Evolutionary conservation across 352 stramenopile species (phyloP).

Genomic region (Globisporangium mamillatum): DNA sequence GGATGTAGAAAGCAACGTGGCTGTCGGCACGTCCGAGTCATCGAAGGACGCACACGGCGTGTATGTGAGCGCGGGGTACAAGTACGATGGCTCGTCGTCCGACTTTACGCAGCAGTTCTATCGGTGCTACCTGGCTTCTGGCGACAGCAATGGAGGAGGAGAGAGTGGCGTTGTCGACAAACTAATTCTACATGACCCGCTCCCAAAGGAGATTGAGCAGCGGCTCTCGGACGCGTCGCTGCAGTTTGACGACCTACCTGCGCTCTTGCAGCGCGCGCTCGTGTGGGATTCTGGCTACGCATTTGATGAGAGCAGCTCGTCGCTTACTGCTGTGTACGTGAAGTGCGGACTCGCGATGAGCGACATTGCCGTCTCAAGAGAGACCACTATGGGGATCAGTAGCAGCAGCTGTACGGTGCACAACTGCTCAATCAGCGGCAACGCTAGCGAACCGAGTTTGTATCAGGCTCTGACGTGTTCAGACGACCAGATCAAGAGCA

Average conservation of each 20-base stretch:
- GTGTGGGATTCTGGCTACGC: slow-evolving; percentile 39
- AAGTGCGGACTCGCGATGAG: slow-evolving; percentile 30
- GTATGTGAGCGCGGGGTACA: slow-evolving; percentile 14
- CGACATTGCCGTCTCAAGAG: slow-evolving; percentile 27
- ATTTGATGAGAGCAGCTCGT: neutral
- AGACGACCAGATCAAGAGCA: slow-evolving; percentile 15
- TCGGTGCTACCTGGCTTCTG: slow-evolving; percentile 16
- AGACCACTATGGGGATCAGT: neutral
- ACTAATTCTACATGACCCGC: neutral
- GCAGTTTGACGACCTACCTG: slow-evolving; percentile 22
- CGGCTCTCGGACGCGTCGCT: slow-evolving; percentile 19
- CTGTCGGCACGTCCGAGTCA: neutral
- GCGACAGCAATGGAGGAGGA: neutral
- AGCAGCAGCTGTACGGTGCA: slow-evolving; percentile 19
- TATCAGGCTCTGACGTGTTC: slow-evolving; percentile 21
- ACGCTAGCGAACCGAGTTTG: neutral
- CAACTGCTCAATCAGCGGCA: slow-evolving; percentile 15
- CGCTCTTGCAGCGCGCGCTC: slow-evolving; percentile 29
- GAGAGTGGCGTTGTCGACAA: neutral
- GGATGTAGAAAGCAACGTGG: neutral
- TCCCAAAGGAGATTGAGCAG: slow-evolving; percentile 23
- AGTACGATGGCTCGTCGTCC: slow-evolving; percentile 26
- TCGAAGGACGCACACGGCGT: slow-evolving; percentile 19
- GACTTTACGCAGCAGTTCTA: slow-evolving; percentile 40
- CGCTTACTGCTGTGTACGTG: slow-evolving; percentile 24